Conservation (phyloP, 2,329 filamentous ascomycete species). For the Chaetomium globosum region DNA sequence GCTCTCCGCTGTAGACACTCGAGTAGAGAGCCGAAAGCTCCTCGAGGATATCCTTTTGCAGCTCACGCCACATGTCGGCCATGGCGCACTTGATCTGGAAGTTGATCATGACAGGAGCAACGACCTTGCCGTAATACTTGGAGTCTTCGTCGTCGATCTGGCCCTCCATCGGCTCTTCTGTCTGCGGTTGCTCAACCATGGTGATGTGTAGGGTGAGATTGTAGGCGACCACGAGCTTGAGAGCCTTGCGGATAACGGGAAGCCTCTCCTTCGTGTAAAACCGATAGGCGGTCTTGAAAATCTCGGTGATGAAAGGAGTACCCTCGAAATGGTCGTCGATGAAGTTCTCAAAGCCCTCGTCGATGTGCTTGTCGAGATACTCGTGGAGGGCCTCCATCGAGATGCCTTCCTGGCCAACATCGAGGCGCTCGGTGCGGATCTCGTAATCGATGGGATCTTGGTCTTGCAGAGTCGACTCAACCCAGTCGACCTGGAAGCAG, state of each 20-base stretch:
- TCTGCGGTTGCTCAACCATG: constrained; percentile 85
- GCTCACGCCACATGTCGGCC: constrained; percentile 96
- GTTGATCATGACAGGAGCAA: constrained; percentile 98
- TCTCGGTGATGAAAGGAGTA: constrained; percentile 91
- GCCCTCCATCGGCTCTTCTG: constrained; percentile 75
- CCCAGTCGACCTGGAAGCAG: constrained; percentile 93
- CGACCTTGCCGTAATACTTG: constrained; percentile 84
- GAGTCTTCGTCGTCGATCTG: constrained; percentile 84
- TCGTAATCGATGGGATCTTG: constrained; percentile 80
- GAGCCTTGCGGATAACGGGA: constrained; percentile 87
- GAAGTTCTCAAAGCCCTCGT: constrained; percentile 87
- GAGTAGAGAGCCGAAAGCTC: constrained; percentile 91
- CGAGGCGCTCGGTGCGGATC: constrained; percentile 83
- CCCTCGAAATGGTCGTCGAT: constrained; percentile 96
- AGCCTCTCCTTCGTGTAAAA: constrained; percentile 88
- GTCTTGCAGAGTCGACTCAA: constrained; percentile 71
- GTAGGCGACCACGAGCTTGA: constrained; percentile 94
- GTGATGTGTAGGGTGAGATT: constrained; percentile 94
- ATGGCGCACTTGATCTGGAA: constrained; percentile 98
- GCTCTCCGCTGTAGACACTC: constrained; percentile 96
- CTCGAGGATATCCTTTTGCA: constrained; percentile 94
- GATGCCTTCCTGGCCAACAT: constrained; percentile 86
- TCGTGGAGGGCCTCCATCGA: constrained; percentile 79
- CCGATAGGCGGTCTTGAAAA: constrained; percentile 92
- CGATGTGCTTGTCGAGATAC: constrained; percentile 94